Conservation (phyloP, 1,284 basidiomycete species). For the Porodaedalea pini region DNA sequence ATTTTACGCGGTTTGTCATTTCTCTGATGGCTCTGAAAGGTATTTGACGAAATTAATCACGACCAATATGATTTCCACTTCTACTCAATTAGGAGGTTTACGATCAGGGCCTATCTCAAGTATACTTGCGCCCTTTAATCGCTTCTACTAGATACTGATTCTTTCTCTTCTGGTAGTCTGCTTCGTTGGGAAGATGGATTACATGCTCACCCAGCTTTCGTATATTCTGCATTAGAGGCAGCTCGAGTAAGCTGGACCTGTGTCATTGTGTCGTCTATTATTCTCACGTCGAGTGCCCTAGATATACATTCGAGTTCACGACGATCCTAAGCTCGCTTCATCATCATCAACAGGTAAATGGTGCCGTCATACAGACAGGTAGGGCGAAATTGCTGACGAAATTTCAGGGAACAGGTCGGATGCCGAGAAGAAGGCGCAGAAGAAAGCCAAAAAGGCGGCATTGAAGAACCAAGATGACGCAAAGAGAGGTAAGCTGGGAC, state of each 20-base stretch:
- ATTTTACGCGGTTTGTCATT: neutral
- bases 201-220: constrained; percentile 72
- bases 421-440: constrained; percentile 83
- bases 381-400: neutral
- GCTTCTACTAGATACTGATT: neutral
- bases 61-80: constrained; percentile 99
- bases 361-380: constrained; percentile 7
- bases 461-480: constrained; percentile 62
- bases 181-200: constrained; percentile 82
- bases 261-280: neutral
- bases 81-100: constrained; percentile 90
- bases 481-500: constrained; percentile 47
- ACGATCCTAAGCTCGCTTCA: constrained; percentile 64
- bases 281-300: constrained; percentile 28
- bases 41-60: constrained; percentile 88
- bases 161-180: constrained; percentile 45
- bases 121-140: constrained; percentile 30
- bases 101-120: constrained; percentile 82
- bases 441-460: constrained; percentile 86
- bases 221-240: constrained; percentile 70
- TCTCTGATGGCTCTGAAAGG: constrained; percentile 36
- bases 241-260: constrained; percentile 44
- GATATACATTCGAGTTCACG: constrained; percentile 75
- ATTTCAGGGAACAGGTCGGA: constrained; percentile 49
- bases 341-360: constrained; percentile 34